Base-by-base conservation (phyloP, 495 filamentous ascomycete species). In the Aspergillus ellipticus region DNA sequence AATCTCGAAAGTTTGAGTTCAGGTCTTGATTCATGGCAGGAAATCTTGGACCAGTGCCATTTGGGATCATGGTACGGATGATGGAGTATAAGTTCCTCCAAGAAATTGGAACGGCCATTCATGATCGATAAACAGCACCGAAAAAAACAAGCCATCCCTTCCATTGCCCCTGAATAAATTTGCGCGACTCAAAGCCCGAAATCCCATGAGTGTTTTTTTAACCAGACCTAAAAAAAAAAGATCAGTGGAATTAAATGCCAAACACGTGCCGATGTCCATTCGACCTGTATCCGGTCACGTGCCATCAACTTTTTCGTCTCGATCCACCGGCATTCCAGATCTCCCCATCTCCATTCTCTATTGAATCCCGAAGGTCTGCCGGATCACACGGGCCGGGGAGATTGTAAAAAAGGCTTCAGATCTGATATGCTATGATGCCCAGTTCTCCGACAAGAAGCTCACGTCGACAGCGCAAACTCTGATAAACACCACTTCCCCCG, bases 261-360 rank as follows among this genome's bases (percentile, higher is more conserved):
- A 28, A 39, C 8, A 39, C 13, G 35, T 4, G n/a, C 35, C n/a
- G 35, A n/a, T n/a, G 11, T 13, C 11, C 5, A 39, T n/a, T 4
- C 11, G 35, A 39, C 35, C 35, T 39, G 35, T 39, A 39, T 39
- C 35, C 7, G 17, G 39, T 51, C 57, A 55, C 51, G 51, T 54
- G 51, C 49, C 19, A 49, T 56, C 35, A 28, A 19, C 11, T 56
- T 56, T 56, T 56, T 56, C 20, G 24, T 20, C 26, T 22, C 22
- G 29, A 24, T 54, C 52, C 35, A n/a, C 35, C 11, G n/a, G 9
- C 15, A 51, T 51, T 51, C 46, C 20, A 24, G n/a, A 39, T 47
- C 43, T 47, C 43, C 19, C 22, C 43, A 47, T 47, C 43, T 7
- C 11, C 43, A 47, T 47, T 22, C 20, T 21, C 19, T 10, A 4